These are phyloP conservation scores for Royoungia palumana DNA, from an alignment of 768 basidiomycete genomes.

Conservation along the genomic window DNA sequence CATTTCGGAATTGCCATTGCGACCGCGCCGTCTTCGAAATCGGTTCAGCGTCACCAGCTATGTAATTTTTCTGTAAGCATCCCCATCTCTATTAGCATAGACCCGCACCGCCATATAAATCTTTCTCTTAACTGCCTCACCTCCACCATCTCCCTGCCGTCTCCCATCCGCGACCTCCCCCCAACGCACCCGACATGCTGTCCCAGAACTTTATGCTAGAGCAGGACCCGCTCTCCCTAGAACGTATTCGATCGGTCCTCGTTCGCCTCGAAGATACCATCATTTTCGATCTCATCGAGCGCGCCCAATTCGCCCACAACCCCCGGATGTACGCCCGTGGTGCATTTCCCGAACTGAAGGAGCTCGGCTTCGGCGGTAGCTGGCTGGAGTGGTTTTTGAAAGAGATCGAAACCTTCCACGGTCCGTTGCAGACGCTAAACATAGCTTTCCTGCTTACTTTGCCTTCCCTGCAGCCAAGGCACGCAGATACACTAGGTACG, in stretches of 20 bases:
- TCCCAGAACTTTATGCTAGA: constrained; percentile 66
- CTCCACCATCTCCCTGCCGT: background rate
- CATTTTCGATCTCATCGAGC: constrained; percentile 95
- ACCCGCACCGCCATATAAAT: background rate
- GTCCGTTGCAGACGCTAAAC: constrained; percentile 44
- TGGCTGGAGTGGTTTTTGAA: constrained; percentile 99
- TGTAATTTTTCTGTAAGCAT: no score
- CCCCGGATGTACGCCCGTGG: constrained; percentile 81
- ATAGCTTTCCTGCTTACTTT: background rate
- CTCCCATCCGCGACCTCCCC: constrained; percentile 14
- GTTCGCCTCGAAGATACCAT: constrained; percentile 96
- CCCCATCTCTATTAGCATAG: no score
- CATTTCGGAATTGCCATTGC: no score
- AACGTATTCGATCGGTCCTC: constrained; percentile 82
- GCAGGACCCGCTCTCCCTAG: constrained; percentile 78
- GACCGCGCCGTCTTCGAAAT: no score
- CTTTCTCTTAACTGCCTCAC: background rate
- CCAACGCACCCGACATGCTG: constrained; percentile 39
- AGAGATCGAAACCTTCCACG: constrained; percentile 94
- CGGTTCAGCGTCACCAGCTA: no score
- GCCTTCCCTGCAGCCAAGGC: constrained; percentile 71
- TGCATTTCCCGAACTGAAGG: constrained; percentile 72
- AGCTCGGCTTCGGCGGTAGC: constrained; percentile 73
- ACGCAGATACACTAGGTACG: constrained; percentile 87
- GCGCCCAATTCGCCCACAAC: constrained; percentile 96